Evolutionary conservation across 2,329 filamentous ascomycete species (phyloP).

Genomic region (Epichloe amarillans): DNA sequence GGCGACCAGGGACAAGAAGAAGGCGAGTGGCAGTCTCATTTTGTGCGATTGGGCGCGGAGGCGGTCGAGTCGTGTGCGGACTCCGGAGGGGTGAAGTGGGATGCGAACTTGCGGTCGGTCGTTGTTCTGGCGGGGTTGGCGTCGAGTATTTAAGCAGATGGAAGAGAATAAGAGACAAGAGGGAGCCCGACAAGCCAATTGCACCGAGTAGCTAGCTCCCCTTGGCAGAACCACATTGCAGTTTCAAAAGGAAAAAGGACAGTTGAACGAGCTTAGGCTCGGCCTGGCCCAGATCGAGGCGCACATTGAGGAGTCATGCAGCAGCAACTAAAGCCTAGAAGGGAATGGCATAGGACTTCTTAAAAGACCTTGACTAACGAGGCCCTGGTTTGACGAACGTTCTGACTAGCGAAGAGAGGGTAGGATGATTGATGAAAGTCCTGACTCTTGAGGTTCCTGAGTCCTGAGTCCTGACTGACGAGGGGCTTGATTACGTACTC

Average conservation of each 20-base stretch:
- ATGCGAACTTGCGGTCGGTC: neutral
- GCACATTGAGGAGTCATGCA: neutral
- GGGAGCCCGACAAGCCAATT: neutral
- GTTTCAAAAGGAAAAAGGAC: neutral
- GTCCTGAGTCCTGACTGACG: too few species aligned
- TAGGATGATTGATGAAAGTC: too few species aligned
- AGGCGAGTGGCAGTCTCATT: conserved; percentile 4
- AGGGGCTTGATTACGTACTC: too few species aligned
- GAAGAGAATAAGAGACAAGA: neutral
- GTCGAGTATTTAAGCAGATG: neutral
- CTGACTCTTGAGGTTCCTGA: too few species aligned
- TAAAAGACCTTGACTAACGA: too few species aligned
- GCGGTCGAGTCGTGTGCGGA: neutral
- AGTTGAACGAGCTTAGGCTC: neutral
- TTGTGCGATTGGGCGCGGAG: neutral
- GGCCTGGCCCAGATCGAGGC: neutral
- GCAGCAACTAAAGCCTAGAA: too few species aligned
- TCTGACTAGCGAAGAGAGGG: too few species aligned
- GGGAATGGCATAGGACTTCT: too few species aligned
- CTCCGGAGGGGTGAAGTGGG: too few species aligned
- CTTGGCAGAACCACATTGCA: neutral
- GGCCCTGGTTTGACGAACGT: too few species aligned
- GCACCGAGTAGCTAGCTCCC: neutral
- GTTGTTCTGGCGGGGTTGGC: neutral
- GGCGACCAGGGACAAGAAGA: conserved; percentile 7